Base-by-base conservation (phyloP, 2,329 filamentous ascomycete genomes). In the Dothideomycetes sp. region DNA sequence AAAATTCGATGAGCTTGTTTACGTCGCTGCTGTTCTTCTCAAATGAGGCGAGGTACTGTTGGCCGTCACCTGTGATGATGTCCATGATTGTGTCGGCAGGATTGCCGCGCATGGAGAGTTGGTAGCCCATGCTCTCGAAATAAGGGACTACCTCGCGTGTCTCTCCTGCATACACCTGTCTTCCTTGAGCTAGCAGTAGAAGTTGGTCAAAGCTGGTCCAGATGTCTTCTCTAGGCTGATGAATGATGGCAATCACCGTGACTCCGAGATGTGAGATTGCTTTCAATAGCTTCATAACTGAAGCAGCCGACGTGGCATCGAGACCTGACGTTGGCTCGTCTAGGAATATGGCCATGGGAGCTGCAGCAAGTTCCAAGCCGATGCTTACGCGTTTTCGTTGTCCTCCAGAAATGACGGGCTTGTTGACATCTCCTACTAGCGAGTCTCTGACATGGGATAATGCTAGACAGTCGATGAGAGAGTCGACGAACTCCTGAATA, bases 11-110 rank as follows among this genome's bases (percentile, higher is more conserved):
- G 18, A 76, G 58, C 7, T 59, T 49, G n/a, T 69, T 60, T 19
- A 69, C 61, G 30, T 72, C 65, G 4, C 66, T 68, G 0, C 49
- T 51, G 3, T 44, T 48, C 45, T 72, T 46, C 2, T 41, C 34
- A 5, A 33, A 33, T 9, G 45, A 44, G 4, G 45, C 32, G 7
- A 46, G 71, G 54, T 76, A 75, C 10, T 60, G 51, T 11, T 64
- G 57, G 1, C 73, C 72, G 45, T 75, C 71, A 3, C 73, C 73
- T 0, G 72, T 73, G 48, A 77, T 70, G 46, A 78, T 77, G 38
- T 79, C 74, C n/a, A 74, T 74, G 17, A 78, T 64, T 1, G 72
- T 61, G 45, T 79, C 75, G 7, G 70, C 74, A 4, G 65, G 66
- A 46, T 79, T 79, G 33, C 61, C 62, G 41, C 69, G 60, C 12